Evolutionary conservation across 2,329 filamentous ascomycete species (phyloP).

Genomic region (Periconia macrospinosa): DNA sequence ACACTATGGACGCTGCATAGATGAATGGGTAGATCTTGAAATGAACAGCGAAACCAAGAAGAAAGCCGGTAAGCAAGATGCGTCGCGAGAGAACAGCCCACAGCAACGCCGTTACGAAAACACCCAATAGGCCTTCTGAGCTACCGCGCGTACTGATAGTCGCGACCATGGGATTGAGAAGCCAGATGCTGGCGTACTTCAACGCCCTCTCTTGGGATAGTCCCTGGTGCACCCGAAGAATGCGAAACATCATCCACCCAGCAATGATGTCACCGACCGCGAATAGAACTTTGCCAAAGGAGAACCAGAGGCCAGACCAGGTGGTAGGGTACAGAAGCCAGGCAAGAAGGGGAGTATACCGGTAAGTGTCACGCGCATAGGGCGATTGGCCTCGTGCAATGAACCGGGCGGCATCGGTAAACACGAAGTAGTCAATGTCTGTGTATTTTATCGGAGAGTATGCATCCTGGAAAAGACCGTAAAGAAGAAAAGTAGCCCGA

Average conservation of each 20-base stretch:
- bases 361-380: constrained; percentile 90
- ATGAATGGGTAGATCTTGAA: constrained; percentile 99
- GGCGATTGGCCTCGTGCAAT: constrained; percentile 69
- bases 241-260: constrained; percentile 71
- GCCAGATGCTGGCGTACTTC: constrained; percentile 83
- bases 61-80: constrained; percentile 67
- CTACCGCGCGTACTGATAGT: constrained; percentile 94
- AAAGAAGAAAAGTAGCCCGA: constrained; percentile 74
- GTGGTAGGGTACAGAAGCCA: constrained; percentile 87
- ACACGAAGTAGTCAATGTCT: constrained; percentile 98
- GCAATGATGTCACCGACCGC: constrained; percentile 80
- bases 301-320: constrained; percentile 67
- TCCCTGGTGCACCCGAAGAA: constrained; percentile 48
- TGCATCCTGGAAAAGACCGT: constrained; percentile 90
- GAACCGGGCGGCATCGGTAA: constrained; percentile 90
- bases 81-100: constrained; percentile 74
- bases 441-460: constrained; percentile 95
- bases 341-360: constrained; percentile 91
- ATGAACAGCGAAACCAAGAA: constrained; percentile 85
- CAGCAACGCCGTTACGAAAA: constrained; percentile 78
- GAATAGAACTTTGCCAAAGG: constrained; percentile 86
- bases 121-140: constrained; percentile 86
- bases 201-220: constrained; percentile 57
- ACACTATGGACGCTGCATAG: constrained; percentile 79
- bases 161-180: constrained; percentile 97